Evolutionary conservation across 139 green algal species (phyloP).

Genomic region (Tetradesmus lagerheimii): DNA sequence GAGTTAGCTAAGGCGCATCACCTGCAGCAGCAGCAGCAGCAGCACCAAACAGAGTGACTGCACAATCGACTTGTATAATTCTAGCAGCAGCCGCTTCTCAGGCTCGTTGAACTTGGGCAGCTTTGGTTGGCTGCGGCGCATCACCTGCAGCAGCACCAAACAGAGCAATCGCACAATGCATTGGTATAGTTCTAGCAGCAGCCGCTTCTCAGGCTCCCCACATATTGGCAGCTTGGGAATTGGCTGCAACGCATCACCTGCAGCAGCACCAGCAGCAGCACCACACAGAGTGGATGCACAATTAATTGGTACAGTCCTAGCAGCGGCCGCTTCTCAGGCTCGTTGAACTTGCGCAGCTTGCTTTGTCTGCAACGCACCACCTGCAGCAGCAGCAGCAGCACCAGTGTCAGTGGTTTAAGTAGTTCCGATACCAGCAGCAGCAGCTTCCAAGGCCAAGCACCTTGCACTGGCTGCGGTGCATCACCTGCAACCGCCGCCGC

Average conservation of each 20-base stretch:
- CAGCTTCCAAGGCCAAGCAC: slow-evolving; percentile 46
- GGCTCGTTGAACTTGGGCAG: slow-evolving; percentile 58
- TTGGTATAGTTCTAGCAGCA: too few species aligned
- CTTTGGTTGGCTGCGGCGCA: slow-evolving; percentile 40
- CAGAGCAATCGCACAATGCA: background rate
- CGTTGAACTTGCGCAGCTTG: slow-evolving; percentile 54
- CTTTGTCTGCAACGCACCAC: slow-evolving; percentile 46
- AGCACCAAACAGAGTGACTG: background rate
- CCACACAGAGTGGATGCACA: too few species aligned
- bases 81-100: slow-evolving; percentile 47
- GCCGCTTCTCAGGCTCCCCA: slow-evolving; percentile 32
- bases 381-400: background rate
- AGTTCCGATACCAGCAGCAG: too few species aligned
- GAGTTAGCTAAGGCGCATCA: slow-evolving; percentile 42
- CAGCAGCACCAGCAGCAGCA: background rate
- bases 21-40: background rate
- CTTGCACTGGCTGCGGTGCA: slow-evolving; percentile 41
- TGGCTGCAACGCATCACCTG: slow-evolving; percentile 48
- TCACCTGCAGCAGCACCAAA: slow-evolving; percentile 19
- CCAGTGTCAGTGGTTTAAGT: too few species aligned
- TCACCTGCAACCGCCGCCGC: too few species aligned
- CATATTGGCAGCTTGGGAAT: slow-evolving; percentile 52
- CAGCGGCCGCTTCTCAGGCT: too few species aligned
- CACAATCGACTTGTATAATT: too few species aligned
- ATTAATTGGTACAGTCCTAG: too few species aligned